phyloP scores from a whole-genome alignment of 1,139 yeast genomes.

The Geotrichum restrictum region DNA sequence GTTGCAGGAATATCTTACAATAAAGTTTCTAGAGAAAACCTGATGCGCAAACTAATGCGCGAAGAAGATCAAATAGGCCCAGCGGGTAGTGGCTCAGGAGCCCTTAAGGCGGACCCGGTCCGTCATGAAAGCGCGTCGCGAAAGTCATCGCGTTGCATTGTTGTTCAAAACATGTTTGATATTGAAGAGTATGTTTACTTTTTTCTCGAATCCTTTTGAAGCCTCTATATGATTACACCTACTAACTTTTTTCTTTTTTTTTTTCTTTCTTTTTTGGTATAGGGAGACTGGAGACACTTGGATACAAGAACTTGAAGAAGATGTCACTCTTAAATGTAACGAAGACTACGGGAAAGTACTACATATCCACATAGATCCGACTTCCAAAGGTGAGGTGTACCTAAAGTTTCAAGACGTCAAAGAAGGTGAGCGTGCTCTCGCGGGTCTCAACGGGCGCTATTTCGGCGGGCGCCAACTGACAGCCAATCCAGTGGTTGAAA shows the following conservation, averaged over 20 bases:
- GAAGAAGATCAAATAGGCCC: constrained; percentile 30
- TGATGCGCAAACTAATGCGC: constrained; percentile 39
- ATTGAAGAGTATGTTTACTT: constrained; percentile 36
- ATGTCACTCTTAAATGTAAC: constrained; percentile 40
- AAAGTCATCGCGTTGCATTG: constrained; percentile 34
- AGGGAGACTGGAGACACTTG: constrained; percentile 40
- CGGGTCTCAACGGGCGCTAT: constrained; percentile 39
- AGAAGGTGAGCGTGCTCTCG: constrained; percentile 36
- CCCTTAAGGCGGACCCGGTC: not conserved
- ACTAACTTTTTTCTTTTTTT: not conserved
- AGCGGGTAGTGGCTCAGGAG: constrained; percentile 4
- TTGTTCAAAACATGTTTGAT: constrained; percentile 40
- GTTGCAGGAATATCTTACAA: constrained; percentile 30
- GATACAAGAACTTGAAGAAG: constrained; percentile 40
- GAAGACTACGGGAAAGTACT: constrained; percentile 39
- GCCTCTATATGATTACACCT: too few species aligned
- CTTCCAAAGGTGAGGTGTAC: constrained; percentile 38
- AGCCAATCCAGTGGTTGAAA: constrained; percentile 37
- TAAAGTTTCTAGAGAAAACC: constrained; percentile 33
- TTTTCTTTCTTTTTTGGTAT: not conserved
- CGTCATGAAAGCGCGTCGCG: constrained; percentile 14
- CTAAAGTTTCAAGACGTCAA: constrained; percentile 35
- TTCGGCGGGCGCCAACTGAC: constrained; percentile 39
- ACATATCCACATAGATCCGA: constrained; percentile 37
- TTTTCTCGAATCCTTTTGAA: too few species aligned